Evolutionary conservation across 768 basidiomycete species (phyloP), one percentile per base, ranked within the genome.

Genomic region (Macrocybe gigantea): DNA sequence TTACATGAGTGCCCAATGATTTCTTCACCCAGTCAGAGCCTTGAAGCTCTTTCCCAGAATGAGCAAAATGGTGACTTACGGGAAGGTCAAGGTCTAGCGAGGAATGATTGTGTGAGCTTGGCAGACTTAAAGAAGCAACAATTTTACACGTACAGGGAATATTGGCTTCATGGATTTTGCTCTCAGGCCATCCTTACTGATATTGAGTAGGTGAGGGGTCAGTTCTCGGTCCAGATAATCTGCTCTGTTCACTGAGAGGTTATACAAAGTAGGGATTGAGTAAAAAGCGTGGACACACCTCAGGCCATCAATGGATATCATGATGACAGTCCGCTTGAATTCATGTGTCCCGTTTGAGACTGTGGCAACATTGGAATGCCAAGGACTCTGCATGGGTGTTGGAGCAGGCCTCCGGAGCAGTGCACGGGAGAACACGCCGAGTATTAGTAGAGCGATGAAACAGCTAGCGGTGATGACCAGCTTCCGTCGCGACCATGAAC

Each of bases 1-100:
- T 29, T 59, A 91, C 89, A 95, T 82, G 34, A 95, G 60, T 3
- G 84, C 65, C 92, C 93, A 96, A 62, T 95, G 93, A 60, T 95
- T 95, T 12, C 88, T 92, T 38, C 11, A 36, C 38, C 7, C 32
- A 29, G 14, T 40, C 13, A 41, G 51, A 33, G 29, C 29, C 43
- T 51, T 51, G 36, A 57, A 42, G 9, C 11, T 39, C 41, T 47
- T 30, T 22, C 22, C 11, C 7, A 31, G 45, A 9, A 0, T 29
- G 22, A 6, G 50, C 36, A 36, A 7, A 11, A 51, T 30, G 6
- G 33, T 41, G 14, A 74, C 88, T 74, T 60, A 91, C 82, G 93
- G 93, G 57, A 95, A 95, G 2, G 93, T 95, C 55, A 93, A 63
- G 1, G 90, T 89, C 88, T 91, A 51, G 7, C 22, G 9, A 29